Conservation (phyloP, 495 filamentous ascomycete species). For the Lichenothelia convexa region DNA sequence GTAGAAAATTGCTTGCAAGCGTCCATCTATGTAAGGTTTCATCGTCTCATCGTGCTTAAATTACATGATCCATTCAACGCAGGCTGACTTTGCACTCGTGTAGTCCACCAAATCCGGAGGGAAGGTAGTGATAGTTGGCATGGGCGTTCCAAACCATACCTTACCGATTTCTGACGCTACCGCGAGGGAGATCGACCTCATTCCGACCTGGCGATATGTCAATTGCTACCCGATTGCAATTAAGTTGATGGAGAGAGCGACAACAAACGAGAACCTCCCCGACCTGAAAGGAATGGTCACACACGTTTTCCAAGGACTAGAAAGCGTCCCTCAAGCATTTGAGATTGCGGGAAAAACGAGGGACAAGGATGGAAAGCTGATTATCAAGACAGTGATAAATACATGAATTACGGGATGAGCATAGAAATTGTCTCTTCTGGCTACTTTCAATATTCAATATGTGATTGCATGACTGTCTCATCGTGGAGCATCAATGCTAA, state of each 20-base stretch:
- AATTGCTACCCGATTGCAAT: conserved; percentile 1
- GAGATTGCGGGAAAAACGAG: not conserved
- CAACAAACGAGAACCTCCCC: not conserved
- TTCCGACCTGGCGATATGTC: conserved; percentile 1
- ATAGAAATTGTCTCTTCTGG: no score
- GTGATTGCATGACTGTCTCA: no score
- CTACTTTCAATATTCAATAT: no score
- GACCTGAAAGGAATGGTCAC: not conserved
- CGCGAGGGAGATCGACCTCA: conserved; percentile 1
- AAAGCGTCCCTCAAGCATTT: not conserved
- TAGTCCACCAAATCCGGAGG: not conserved
- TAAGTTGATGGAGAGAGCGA: not conserved
- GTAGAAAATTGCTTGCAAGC: not conserved
- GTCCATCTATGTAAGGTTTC: not conserved
- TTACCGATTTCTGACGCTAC: not conserved
- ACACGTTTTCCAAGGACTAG: not conserved
- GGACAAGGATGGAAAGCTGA: not conserved
- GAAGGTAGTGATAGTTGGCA: conserved; percentile 1
- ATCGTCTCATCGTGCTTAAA: no score
- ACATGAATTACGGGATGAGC: no score
- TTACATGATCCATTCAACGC: not conserved
- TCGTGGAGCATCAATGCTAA: no score
- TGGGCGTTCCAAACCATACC: conserved; percentile 1
- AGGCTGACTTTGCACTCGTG: not conserved
- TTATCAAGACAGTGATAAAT: conserved; percentile 1